A percentile compares a stretch with the other conserved stretches of the same genome.
These are phyloP conservation scores for Mycena polygramma DNA, from an alignment of 768 basidiomycete genomes.

Conservation along the genomic window DNA sequence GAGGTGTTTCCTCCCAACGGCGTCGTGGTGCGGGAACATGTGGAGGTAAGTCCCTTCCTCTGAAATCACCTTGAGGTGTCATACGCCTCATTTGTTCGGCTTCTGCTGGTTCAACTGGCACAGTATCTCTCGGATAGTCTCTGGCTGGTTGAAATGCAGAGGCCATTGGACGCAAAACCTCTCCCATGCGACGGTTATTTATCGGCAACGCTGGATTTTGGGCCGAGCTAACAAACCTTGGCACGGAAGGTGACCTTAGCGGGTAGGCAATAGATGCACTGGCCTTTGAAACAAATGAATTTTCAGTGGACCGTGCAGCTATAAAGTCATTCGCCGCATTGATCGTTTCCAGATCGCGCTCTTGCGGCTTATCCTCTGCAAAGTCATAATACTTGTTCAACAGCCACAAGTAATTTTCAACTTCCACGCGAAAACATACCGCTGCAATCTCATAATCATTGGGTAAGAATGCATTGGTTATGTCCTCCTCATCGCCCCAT, in stretches of 20 bases:
- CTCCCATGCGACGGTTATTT: slow-evolving; percentile 4
- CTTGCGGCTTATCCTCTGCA: slow-evolving; percentile 1
- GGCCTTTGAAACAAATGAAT: not conserved
- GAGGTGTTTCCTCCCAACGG: not conserved
- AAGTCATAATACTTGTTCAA: too few species aligned
- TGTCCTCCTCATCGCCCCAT: slow-evolving; percentile 23
- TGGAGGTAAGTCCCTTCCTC: not conserved
- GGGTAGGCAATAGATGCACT: not conserved
- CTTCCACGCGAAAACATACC: slow-evolving; percentile 14
- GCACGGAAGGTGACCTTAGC: not conserved
- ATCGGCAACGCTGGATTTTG: not conserved
- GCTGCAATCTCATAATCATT: not conserved
- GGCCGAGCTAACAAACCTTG: not conserved
- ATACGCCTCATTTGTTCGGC: slow-evolving; percentile 10
- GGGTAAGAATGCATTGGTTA: not conserved
- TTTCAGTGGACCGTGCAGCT: too few species aligned
- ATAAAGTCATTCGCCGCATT: not conserved
- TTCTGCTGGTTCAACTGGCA: not conserved
- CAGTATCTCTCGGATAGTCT: not conserved
- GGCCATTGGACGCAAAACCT: slow-evolving; percentile 2
- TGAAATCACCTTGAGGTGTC: not conserved
- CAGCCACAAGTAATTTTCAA: slow-evolving; percentile 12
- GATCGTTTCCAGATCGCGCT: not conserved
- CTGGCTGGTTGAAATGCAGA: not conserved
- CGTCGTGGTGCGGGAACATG: too few species aligned